A percentile compares a stretch with the other conserved stretches of the same genome.
These are phyloP conservation scores for Saccharomycopsis selenospora DNA, from an alignment of 805 yeast genomes.

Conservation along the genomic window DNA sequence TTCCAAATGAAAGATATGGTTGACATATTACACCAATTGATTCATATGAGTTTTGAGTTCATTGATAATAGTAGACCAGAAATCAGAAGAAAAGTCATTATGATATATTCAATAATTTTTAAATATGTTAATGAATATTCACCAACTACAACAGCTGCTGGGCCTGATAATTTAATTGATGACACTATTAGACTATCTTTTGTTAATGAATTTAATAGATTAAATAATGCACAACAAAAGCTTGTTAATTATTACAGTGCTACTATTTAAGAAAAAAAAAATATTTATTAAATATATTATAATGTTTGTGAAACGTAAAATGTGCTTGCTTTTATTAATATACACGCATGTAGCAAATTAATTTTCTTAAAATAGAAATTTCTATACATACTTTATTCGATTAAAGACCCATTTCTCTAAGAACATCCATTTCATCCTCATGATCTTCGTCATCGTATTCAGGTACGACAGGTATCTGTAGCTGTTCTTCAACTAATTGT, in stretches of 20 bases:
- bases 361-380: too few species aligned
- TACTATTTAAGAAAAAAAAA: too few species aligned
- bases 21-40: neutral
- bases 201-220: neutral
- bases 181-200: neutral
- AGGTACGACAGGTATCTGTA: too few species aligned
- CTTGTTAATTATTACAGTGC: constrained; percentile 2
- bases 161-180: too few species aligned
- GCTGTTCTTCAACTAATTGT: constrained; percentile 17
- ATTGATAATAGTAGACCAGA: constrained; percentile 5
- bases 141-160: too few species aligned
- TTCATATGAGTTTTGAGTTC: neutral
- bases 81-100: constrained; percentile 6
- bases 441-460: constrained; percentile 9
- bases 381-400: too few species aligned
- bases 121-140: neutral
- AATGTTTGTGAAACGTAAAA: too few species aligned
- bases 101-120: constrained; percentile 12
- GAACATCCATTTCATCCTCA: constrained; percentile 37
- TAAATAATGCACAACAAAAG: neutral
- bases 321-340: too few species aligned
- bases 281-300: too few species aligned
- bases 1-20: too few species aligned
- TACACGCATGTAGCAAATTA: too few species aligned
- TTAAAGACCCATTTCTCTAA: constrained; percentile 42